Conservation (phyloP, 1,284 basidiomycete genomes). For the Paramarasmius palmivorus region DNA sequence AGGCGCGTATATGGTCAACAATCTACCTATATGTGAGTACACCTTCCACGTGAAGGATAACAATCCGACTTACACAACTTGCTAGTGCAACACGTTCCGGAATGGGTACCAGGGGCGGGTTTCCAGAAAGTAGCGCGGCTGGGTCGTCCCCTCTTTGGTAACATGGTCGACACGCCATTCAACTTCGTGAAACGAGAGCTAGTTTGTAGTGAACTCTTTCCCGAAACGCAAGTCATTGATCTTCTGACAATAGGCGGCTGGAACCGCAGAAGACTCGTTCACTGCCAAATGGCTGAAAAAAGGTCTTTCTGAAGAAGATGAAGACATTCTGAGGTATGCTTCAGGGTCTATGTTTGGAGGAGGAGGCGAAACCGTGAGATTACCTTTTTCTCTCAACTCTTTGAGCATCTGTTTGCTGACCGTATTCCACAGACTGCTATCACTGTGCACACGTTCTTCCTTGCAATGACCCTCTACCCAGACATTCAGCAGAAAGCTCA, state of each 20-base stretch:
- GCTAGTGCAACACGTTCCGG: slow-evolving; percentile 20
- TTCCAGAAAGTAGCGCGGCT: slow-evolving; percentile 21
- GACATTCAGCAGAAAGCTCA: slow-evolving; percentile 39
- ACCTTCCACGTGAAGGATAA: background rate
- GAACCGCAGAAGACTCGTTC: slow-evolving; percentile 17
- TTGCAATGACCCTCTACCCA: slow-evolving; percentile 38
- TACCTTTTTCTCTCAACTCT: background rate
- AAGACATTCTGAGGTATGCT: slow-evolving; percentile 20
- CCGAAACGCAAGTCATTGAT: slow-evolving; percentile 1
- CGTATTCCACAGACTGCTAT: slow-evolving; percentile 17
- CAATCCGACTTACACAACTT: slow-evolving; percentile 6
- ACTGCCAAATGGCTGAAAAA: slow-evolving; percentile 16
- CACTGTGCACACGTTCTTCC: slow-evolving; percentile 30
- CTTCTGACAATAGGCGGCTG: slow-evolving; percentile 9
- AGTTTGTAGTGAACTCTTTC: slow-evolving; percentile 13
- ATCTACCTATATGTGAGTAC: slow-evolving; percentile 27
- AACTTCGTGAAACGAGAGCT: slow-evolving; percentile 21
- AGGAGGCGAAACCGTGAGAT: slow-evolving; percentile 23
- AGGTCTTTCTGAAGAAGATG: slow-evolving; percentile 14
- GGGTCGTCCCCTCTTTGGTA: slow-evolving; percentile 17
- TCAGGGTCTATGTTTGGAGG: slow-evolving; percentile 26
- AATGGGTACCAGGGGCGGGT: slow-evolving; percentile 29
- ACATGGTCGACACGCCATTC: slow-evolving; percentile 21
- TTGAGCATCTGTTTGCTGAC: background rate
- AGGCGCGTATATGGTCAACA: slow-evolving; percentile 30